phyloP scores from a whole-genome alignment of 1,139 yeast genomes.

The Zygosaccharomyces sapae region DNA sequence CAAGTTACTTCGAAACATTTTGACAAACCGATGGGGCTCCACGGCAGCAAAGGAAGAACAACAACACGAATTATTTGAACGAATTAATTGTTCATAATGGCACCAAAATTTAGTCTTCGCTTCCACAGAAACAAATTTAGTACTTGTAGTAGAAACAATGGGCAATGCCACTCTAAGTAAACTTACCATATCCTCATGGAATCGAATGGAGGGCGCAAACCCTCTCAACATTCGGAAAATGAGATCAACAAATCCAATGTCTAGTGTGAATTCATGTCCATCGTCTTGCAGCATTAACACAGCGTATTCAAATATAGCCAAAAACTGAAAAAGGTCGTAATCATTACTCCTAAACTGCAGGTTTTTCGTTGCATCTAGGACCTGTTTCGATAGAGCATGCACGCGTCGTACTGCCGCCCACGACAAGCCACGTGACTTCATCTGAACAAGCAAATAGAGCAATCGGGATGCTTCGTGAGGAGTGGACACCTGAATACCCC shows the following conservation, averaged over 20 bases:
- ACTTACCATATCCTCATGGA: conserved; percentile 6
- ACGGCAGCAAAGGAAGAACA: conserved; percentile 25
- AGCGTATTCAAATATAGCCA: conserved; percentile 17
- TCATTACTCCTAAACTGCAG: neutral
- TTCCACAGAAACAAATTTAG: conserved; percentile 5
- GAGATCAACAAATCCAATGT: conserved; percentile 3
- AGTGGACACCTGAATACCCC: neutral
- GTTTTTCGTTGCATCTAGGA: neutral
- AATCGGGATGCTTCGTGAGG: neutral
- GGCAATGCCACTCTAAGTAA: conserved; percentile 6
- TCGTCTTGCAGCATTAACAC: neutral
- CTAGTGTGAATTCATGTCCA: neutral
- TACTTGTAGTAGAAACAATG: conserved; percentile 1
- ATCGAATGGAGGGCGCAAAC: conserved; percentile 8
- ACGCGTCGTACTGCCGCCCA: neutral
- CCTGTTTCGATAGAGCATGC: neutral
- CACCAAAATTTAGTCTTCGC: conserved; percentile 19
- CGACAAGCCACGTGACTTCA: conserved; percentile 3
- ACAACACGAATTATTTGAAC: conserved; percentile 21
- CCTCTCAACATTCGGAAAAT: conserved; percentile 12
- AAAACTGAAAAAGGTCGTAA: conserved; percentile 15
- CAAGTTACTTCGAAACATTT: conserved; percentile 12
- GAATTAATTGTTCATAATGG: conserved; percentile 19
- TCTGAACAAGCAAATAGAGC: conserved; percentile 6
- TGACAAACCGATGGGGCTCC: conserved; percentile 12